Conservation (phyloP, 2,329 filamentous ascomycete species). For the Fusarium duplospermum region DNA sequence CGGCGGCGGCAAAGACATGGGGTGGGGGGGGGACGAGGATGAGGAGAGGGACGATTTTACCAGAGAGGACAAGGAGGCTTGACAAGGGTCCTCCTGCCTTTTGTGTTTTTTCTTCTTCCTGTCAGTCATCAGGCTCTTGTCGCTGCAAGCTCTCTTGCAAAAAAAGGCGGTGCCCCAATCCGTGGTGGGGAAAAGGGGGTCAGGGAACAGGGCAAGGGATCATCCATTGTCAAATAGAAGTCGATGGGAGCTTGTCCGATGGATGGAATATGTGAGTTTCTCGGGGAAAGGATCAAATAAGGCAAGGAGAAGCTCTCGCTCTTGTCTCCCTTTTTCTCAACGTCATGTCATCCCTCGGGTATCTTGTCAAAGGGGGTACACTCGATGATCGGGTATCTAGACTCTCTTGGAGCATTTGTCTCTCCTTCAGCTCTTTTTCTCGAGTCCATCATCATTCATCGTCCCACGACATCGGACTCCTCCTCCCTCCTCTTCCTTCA, state of each 20-base stretch:
- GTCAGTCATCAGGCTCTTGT: neutral
- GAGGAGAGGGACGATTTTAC: neutral
- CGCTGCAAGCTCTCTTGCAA: constrained; percentile 13
- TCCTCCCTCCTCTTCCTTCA: neutral
- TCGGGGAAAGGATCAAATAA: constrained; percentile 6
- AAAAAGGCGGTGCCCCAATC: constrained; percentile 6
- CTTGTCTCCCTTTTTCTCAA: constrained; percentile 14
- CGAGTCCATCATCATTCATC: neutral
- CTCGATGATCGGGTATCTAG: neutral
- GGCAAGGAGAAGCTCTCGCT: constrained; percentile 4
- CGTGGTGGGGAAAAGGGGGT: constrained; percentile 18
- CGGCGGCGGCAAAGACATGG: constrained; percentile 19
- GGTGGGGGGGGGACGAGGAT: neutral
- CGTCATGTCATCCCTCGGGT: constrained; percentile 21
- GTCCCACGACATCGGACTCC: constrained; percentile 12
- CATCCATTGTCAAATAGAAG: constrained; percentile 5
- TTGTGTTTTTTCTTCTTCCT: constrained; percentile 4
- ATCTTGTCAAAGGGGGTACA: neutral
- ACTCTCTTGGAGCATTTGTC: neutral
- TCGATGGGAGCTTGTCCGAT: neutral
- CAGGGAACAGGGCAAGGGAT: constrained; percentile 4
- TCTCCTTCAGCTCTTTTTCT: neutral
- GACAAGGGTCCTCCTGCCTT: constrained; percentile 28
- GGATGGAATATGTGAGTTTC: constrained; percentile 8
- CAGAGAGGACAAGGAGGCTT: neutral